These are phyloP conservation scores for Dysphania ambrosioides DNA, from an alignment of 148 eudicot species.

Conservation along the genomic window DNA sequence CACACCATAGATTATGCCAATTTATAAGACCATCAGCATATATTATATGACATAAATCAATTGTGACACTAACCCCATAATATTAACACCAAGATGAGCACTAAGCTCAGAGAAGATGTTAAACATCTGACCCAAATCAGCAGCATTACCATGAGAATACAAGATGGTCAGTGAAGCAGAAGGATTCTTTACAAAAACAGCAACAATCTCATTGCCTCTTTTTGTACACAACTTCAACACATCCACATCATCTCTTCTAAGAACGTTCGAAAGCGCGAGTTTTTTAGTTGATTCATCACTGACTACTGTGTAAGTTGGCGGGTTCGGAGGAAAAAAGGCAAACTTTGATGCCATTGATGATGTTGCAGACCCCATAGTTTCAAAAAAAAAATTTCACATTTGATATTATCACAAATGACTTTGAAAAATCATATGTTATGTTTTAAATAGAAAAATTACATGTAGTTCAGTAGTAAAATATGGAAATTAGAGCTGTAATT, in stretches of 20 bases:
- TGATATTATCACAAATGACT: neutral
- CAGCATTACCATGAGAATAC: slow-evolving; percentile 48
- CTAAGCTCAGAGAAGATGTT: slow-evolving; percentile 34
- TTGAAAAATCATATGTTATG: neutral
- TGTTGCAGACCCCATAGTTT: slow-evolving; percentile 40
- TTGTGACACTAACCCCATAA: slow-evolving; percentile 38
- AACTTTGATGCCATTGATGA: slow-evolving; percentile 43
- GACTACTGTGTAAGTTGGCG: slow-evolving; percentile 29
- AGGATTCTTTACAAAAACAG: slow-evolving; percentile 35
- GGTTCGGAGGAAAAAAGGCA: slow-evolving; percentile 46
- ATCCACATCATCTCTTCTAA: slow-evolving; percentile 28
- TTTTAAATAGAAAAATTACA: neutral
- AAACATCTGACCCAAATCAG: slow-evolving; percentile 40
- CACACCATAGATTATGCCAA: no score
- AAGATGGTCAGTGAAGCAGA: slow-evolving; percentile 32
- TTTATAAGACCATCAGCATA: no score
- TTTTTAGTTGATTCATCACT: slow-evolving; percentile 29
- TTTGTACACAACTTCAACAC: slow-evolving; percentile 32
- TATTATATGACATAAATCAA: neutral
- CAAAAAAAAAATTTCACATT: neutral
- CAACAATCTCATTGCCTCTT: slow-evolving; percentile 30
- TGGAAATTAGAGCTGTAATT: neutral
- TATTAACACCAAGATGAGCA: slow-evolving; percentile 37
- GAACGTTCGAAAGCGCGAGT: slow-evolving; percentile 25
- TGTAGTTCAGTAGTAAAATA: neutral